A percentile compares a stretch with the other conserved stretches of the same genome.
phyloP scores from a whole-genome alignment of 352 stramenopile species.

The Blastocystis sp. region DNA sequence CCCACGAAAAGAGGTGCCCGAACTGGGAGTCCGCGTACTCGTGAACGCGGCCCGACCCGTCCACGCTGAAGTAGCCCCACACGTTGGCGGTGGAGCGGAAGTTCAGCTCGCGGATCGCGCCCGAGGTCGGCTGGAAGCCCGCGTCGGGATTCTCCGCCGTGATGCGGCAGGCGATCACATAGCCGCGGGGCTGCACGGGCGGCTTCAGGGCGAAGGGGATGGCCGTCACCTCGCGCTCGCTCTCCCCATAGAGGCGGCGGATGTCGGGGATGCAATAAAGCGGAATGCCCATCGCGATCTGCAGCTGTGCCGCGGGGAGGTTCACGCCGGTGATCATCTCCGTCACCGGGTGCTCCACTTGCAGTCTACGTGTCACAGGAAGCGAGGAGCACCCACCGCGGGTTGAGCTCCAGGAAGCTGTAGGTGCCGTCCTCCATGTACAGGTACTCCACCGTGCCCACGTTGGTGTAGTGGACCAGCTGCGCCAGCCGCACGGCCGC shows the following conservation, averaged over 20 bases:
- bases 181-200: slow-evolving; percentile 80
- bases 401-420: slow-evolving; percentile 99
- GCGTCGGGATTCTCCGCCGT: slow-evolving; percentile 98
- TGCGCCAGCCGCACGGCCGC: slow-evolving; percentile 92
- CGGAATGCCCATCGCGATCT: slow-evolving; percentile 98
- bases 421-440: slow-evolving; percentile 93
- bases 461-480: slow-evolving; percentile 97
- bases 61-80: slow-evolving; percentile 99
- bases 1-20: slow-evolving; percentile 97
- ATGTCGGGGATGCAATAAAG: slow-evolving; percentile 97
- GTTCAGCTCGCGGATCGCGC: slow-evolving; percentile 96
- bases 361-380: slow-evolving; percentile 8
- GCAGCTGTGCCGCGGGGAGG: slow-evolving; percentile 90
- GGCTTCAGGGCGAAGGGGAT: slow-evolving; percentile 93
- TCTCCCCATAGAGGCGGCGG: slow-evolving; percentile 90
- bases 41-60: slow-evolving; percentile 96
- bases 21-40: slow-evolving; percentile 99
- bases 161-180: slow-evolving; percentile 97
- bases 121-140: slow-evolving; percentile 95
- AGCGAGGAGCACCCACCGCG: slow-evolving; percentile 75
- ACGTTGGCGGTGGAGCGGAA: slow-evolving; percentile 97
- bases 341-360: slow-evolving; percentile 94
- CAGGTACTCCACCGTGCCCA: slow-evolving; percentile 98
- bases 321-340: slow-evolving; percentile 99
- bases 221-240: slow-evolving; percentile 82